Evolutionary conservation across 2,329 filamentous ascomycete species (phyloP).

Genomic region (Xylaria sp.): DNA sequence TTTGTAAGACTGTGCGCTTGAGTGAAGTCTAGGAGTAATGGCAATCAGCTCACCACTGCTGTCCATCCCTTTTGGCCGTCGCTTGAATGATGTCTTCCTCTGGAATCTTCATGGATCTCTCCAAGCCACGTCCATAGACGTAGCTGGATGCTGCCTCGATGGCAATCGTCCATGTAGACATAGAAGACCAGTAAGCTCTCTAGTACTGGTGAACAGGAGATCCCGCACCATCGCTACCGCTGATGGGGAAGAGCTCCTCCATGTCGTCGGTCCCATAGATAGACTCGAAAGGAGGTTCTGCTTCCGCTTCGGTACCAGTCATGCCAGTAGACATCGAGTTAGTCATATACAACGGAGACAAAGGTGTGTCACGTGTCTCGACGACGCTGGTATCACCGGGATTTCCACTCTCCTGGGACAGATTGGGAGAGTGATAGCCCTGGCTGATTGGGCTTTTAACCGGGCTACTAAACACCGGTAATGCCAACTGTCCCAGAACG

Average conservation of each 20-base stretch:
- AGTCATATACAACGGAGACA: constrained; percentile 7
- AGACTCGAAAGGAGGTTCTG: background rate
- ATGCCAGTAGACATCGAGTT: background rate
- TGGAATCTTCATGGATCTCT: background rate
- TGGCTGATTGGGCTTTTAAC: background rate
- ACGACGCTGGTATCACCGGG: background rate
- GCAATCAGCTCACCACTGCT: background rate
- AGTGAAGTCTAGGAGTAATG: background rate
- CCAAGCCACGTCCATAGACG: background rate
- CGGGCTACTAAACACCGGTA: background rate
- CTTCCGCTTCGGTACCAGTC: background rate
- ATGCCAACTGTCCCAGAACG: background rate
- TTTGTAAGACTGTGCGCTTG: no score
- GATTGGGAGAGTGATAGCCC: constrained; percentile 7
- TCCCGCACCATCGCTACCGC: background rate
- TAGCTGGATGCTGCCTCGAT: background rate
- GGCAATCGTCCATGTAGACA: background rate
- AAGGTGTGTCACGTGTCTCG: constrained; percentile 16
- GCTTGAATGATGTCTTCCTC: background rate
- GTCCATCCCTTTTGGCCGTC: background rate
- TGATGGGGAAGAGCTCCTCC: background rate
- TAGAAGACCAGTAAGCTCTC: background rate
- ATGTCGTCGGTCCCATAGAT: background rate
- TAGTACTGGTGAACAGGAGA: background rate
- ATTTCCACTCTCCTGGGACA: background rate